A percentile compares a stretch with the other conserved stretches of the same genome.
These are phyloP conservation scores for Fusarium buharicum DNA, from an alignment of 2,329 filamentous ascomycete genomes.

Conservation along the genomic window DNA sequence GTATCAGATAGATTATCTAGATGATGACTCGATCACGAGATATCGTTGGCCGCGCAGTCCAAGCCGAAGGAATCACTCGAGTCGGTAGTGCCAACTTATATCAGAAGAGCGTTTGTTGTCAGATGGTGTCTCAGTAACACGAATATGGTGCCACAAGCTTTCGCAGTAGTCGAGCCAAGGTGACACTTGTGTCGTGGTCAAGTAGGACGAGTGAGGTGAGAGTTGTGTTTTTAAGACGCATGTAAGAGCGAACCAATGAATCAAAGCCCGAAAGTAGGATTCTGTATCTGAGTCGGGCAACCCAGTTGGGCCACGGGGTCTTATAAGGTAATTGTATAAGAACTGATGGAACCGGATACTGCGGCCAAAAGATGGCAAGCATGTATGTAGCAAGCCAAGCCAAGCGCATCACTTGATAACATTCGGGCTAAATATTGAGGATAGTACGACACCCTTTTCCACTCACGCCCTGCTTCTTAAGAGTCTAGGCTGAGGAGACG, in stretches of 20 bases:
- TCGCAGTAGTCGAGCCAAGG: constrained; percentile 9
- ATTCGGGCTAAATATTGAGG: constrained; percentile 27
- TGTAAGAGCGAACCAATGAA: constrained; percentile 5
- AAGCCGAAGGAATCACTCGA: constrained; percentile 19
- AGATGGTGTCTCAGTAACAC: constrained; percentile 27
- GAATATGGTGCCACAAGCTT: constrained; percentile 16
- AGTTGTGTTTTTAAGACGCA: background rate
- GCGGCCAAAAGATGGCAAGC: constrained; percentile 34
- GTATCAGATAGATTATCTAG: constrained; percentile 34
- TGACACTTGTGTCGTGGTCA: constrained; percentile 11
- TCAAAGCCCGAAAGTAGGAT: constrained; percentile 11
- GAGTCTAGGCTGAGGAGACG: constrained; percentile 24
- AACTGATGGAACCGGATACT: constrained; percentile 27
- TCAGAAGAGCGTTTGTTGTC: constrained; percentile 29
- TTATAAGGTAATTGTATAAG: constrained; percentile 41
- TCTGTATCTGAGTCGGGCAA: constrained; percentile 1
- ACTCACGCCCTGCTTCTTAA: constrained; percentile 23
- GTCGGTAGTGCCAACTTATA: constrained; percentile 29
- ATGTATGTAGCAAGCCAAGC: constrained; percentile 41
- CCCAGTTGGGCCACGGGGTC: constrained; percentile 36
- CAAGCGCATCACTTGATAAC: constrained; percentile 40
- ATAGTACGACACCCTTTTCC: constrained; percentile 40
- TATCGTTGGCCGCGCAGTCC: constrained; percentile 10
- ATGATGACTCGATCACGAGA: constrained; percentile 24
- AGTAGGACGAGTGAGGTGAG: constrained; percentile 5